Percentiles rank a stretch among this genome's conserved stretches.
Evolutionary conservation across 345 rosid species (phyloP).

Genomic region (Camelina neglecta): DNA sequence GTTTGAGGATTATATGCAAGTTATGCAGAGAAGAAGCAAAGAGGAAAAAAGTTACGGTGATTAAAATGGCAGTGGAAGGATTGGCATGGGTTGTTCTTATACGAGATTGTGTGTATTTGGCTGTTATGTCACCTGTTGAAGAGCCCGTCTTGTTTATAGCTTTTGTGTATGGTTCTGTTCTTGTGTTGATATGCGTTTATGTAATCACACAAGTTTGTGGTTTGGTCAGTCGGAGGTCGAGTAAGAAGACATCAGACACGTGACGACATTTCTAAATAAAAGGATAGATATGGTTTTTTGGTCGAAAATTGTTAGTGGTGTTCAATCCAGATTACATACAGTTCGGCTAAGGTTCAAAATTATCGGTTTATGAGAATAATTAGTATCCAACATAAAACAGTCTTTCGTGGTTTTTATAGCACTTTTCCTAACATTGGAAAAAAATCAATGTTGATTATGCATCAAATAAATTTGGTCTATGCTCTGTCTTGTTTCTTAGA

Average conservation of each 20-base stretch:
- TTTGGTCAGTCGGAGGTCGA: slow-evolving; percentile 35
- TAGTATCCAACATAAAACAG: too few relatives aligned
- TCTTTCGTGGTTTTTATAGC: too few relatives aligned
- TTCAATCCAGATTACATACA: too few relatives aligned
- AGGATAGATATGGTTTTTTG: background rate
- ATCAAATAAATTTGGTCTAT: too few relatives aligned
- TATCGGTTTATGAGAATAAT: too few relatives aligned
- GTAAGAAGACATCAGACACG: slow-evolving; percentile 21
- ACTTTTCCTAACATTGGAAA: too few relatives aligned
- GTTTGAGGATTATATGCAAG: slow-evolving; percentile 56
- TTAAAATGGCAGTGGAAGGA: slow-evolving; percentile 46
- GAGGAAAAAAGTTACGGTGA: slow-evolving; percentile 27
- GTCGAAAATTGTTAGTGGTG: too few relatives aligned
- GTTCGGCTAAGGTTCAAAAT: too few relatives aligned
- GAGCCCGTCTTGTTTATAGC: slow-evolving; percentile 43
- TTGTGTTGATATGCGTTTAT: slow-evolving; percentile 60
- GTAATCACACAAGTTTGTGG: slow-evolving; percentile 40
- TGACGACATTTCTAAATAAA: slow-evolving; percentile 14
- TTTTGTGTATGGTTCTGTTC: slow-evolving; percentile 53
- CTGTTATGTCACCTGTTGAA: slow-evolving; percentile 52
- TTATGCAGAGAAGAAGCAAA: slow-evolving; percentile 41
- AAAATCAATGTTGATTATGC: too few relatives aligned
- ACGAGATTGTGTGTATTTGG: slow-evolving; percentile 48
- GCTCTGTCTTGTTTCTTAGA: too few relatives aligned
- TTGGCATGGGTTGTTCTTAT: slow-evolving; percentile 47